A percentile compares a stretch with the other conserved stretches of the same genome.
Conservation (phyloP, 1,284 basidiomycete species). For the Malassezia equina region DNA sequence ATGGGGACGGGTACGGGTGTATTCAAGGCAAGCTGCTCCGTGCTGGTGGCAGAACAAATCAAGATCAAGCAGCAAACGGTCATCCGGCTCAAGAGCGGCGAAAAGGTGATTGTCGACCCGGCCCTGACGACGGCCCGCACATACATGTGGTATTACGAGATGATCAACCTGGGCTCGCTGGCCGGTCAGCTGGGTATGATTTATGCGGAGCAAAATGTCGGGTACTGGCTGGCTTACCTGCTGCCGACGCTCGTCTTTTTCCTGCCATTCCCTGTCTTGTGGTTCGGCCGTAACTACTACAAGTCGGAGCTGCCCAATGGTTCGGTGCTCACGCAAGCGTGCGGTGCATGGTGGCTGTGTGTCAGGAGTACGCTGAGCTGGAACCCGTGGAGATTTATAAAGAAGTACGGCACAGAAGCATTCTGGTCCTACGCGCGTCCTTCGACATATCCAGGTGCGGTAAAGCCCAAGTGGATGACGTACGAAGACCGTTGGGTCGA, state of each 20-base stretch:
- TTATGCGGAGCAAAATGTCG: slow-evolving; percentile 48
- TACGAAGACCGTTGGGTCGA: slow-evolving; percentile 60
- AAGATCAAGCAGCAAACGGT: slow-evolving; percentile 34
- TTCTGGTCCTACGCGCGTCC: slow-evolving; percentile 76
- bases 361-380: slow-evolving; percentile 43
- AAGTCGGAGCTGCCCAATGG: slow-evolving; percentile 61
- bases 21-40: slow-evolving; percentile 57
- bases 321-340: slow-evolving; percentile 61
- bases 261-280: slow-evolving; percentile 59
- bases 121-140: slow-evolving; percentile 54
- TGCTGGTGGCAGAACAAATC: slow-evolving; percentile 52
- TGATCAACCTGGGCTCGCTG: slow-evolving; percentile 45
- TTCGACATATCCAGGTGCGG: slow-evolving; percentile 35
- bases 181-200: slow-evolving; percentile 50
- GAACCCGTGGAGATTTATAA: slow-evolving; percentile 43
- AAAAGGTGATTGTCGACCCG: slow-evolving; percentile 73
- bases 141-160: slow-evolving; percentile 47
- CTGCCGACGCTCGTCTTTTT: slow-evolving; percentile 51
- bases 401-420: slow-evolving; percentile 52
- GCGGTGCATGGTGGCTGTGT: slow-evolving; percentile 41
- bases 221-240: slow-evolving; percentile 50
- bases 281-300: slow-evolving; percentile 60
- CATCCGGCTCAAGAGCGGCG: slow-evolving; percentile 54
- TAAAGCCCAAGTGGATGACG: slow-evolving; percentile 49
- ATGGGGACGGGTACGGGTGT: slow-evolving; percentile 58